Evolutionary conservation across 352 stramenopile genomes (phyloP).

Genomic region (Pythium angustatum): DNA sequence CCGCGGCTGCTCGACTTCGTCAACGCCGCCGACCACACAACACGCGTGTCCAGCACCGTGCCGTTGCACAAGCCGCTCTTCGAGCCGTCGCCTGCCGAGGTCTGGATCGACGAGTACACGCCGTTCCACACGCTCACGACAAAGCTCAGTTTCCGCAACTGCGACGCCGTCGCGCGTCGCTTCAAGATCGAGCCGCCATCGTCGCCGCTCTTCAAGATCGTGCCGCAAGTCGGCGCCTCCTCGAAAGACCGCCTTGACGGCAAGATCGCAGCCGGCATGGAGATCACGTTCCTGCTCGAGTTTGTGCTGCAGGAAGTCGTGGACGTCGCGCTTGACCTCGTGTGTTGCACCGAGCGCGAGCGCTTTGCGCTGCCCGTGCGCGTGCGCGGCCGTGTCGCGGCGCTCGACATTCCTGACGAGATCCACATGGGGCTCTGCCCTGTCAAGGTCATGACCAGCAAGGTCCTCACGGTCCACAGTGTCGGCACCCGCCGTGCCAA

Average conservation of each 20-base stretch:
- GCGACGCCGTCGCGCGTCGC: constrained; percentile 86
- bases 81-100: constrained; percentile 69
- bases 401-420: constrained; percentile 90
- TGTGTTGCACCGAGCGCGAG: constrained; percentile 94
- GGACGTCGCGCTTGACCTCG: constrained; percentile 89
- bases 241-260: constrained; percentile 46
- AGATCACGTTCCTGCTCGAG: constrained; percentile 88
- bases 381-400: constrained; percentile 78
- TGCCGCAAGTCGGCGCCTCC: constrained; percentile 22
- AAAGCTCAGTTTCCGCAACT: constrained; percentile 92
- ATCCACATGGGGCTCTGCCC: constrained; percentile 86
- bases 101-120: constrained; percentile 93
- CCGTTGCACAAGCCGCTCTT: constrained; percentile 88
- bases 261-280: constrained; percentile 94
- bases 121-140: constrained; percentile 81
- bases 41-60: constrained; percentile 61
- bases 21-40: constrained; percentile 74
- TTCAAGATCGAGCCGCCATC: constrained; percentile 87
- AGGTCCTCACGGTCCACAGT: constrained; percentile 89
- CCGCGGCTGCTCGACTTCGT: constrained; percentile 62
- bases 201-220: constrained; percentile 89
- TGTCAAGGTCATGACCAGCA: constrained; percentile 80
- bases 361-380: constrained; percentile 93
- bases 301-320: constrained; percentile 90
- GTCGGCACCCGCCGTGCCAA: constrained; percentile 76